phyloP scores from a whole-genome alignment of 306 rosid species.

The Malus fusca region DNA sequence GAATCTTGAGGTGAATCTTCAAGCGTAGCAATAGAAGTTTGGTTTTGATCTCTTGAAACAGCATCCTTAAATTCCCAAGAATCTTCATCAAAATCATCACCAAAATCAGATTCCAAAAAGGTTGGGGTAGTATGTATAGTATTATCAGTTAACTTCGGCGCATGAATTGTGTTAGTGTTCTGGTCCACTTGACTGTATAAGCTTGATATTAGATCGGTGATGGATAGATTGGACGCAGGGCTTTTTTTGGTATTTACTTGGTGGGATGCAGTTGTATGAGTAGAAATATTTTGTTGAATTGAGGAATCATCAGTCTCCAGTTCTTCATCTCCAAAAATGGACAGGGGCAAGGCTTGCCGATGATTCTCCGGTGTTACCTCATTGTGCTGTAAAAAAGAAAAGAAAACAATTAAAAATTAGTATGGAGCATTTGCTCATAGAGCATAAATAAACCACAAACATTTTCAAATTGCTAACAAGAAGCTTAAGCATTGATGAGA shows the following conservation, averaged over 20 bases:
- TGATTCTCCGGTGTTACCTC: conserved; percentile 26
- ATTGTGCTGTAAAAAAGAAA: conserved; percentile 34
- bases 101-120: conserved; percentile 33
- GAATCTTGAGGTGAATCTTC: conserved; percentile 23
- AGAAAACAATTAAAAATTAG: neutral
- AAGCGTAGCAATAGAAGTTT: conserved; percentile 26
- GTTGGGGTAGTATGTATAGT: conserved; percentile 18
- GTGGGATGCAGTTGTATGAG: conserved; percentile 23
- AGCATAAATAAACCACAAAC: neutral
- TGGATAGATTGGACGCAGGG: conserved; percentile 42
- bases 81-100: conserved; percentile 53
- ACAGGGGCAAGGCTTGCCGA: conserved; percentile 65
- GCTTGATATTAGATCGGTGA: conserved; percentile 66
- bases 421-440: neutral
- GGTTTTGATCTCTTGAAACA: conserved; percentile 21
- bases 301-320: conserved; percentile 38
- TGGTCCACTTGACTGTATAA: conserved; percentile 69
- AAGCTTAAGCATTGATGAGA: neutral
- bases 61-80: conserved; percentile 76
- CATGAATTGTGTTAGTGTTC: conserved; percentile 26
- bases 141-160: conserved; percentile 40
- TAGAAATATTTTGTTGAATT: conserved; percentile 35
- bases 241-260: conserved; percentile 22
- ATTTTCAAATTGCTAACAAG: neutral
- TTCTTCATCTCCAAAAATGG: conserved; percentile 64